phyloP scores from a whole-genome alignment of 2,329 filamentous ascomycete genomes.

The Fusarium beomiforme region DNA sequence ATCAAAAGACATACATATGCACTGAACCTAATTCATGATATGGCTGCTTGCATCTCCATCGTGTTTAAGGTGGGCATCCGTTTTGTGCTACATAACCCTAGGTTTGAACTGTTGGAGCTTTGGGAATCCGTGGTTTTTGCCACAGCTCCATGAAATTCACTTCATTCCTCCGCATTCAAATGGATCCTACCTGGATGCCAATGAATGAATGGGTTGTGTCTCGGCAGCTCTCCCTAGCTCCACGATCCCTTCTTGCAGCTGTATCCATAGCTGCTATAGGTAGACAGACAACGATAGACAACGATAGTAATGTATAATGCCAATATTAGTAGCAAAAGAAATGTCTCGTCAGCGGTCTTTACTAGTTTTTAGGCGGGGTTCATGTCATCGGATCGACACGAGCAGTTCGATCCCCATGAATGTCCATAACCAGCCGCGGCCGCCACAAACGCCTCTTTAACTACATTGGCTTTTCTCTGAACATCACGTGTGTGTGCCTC shows the following conservation, averaged over 20 bases:
- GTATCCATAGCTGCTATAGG: neutral
- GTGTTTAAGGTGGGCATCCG: slow-evolving; percentile 21
- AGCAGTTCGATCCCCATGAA: slow-evolving; percentile 23
- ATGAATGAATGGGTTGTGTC: neutral
- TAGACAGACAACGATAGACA: no score
- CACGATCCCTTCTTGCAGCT: neutral
- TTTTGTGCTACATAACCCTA: slow-evolving; percentile 1
- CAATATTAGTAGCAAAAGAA: slow-evolving; percentile 5
- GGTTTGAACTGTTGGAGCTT: neutral
- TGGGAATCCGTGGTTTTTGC: slow-evolving; percentile 5
- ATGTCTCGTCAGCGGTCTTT: slow-evolving; percentile 12
- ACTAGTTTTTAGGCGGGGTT: slow-evolving; percentile 9
- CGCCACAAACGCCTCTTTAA: slow-evolving; percentile 39
- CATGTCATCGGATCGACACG: slow-evolving; percentile 35
- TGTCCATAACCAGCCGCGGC: slow-evolving; percentile 22
- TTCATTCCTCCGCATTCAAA: slow-evolving; percentile 19
- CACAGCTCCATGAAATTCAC: slow-evolving; percentile 12
- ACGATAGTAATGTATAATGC: neutral
- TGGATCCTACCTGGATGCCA: neutral
- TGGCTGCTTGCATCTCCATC: slow-evolving; percentile 28
- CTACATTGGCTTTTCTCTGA: slow-evolving; percentile 12
- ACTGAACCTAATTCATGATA: slow-evolving; percentile 19
- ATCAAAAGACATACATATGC: slow-evolving; percentile 19
- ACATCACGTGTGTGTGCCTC: slow-evolving; percentile 5
- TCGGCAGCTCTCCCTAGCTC: slow-evolving; percentile 11